Evolutionary conservation across 345 rosid species (phyloP).

Genomic region (Eucalyptus sp.): DNA sequence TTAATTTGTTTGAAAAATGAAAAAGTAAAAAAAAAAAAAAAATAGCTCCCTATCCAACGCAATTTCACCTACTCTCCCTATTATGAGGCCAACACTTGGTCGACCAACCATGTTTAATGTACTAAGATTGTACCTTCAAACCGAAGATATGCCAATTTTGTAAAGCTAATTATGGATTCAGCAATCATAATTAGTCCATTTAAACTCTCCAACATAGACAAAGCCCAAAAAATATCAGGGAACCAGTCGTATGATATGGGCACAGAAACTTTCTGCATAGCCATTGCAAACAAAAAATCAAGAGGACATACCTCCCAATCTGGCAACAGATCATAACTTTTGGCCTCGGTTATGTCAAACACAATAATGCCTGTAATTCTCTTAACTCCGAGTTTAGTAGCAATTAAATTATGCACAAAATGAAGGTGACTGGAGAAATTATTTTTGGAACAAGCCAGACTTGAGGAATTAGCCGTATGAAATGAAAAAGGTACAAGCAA

Average conservation of each 20-base stretch:
- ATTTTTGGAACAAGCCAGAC: background rate
- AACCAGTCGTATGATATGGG: background rate
- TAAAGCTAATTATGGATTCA: background rate
- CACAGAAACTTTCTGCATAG: background rate
- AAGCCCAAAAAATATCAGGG: background rate
- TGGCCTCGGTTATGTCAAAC: slow-evolving; percentile 52
- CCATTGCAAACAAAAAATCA: background rate
- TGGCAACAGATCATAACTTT: slow-evolving; percentile 46
- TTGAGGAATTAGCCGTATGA: background rate
- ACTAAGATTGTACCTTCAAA: background rate
- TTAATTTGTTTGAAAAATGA: background rate
- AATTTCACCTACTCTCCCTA: background rate
- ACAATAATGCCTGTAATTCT: slow-evolving; percentile 59
- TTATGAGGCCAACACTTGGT: background rate
- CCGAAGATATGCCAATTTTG: background rate
- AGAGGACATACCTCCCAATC: slow-evolving; percentile 67
- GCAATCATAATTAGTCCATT: background rate
- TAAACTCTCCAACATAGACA: background rate
- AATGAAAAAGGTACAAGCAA: background rate
- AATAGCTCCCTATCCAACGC: background rate
- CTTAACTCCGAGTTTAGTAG: slow-evolving; percentile 76
- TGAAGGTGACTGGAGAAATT: background rate
- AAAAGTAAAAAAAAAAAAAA: background rate
- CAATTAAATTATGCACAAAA: slow-evolving; percentile 59
- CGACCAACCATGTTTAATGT: background rate